Percentiles rank a stretch among this genome's conserved stretches.
Conservation (phyloP, 202 grass and related monocot species). For the Brachypodium distachyon region DNA sequence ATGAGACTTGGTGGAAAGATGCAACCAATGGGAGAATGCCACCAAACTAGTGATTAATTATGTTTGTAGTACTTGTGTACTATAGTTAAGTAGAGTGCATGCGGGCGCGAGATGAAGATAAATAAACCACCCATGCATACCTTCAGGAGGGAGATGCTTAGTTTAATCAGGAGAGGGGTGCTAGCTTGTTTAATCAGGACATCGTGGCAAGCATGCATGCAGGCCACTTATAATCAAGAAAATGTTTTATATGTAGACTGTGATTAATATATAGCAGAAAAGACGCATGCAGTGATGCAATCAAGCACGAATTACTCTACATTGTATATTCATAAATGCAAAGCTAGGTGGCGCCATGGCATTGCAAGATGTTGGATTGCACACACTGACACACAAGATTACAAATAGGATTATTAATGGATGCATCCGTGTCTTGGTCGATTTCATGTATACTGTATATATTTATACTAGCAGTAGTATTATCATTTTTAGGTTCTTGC, state of each 20-base stretch:
- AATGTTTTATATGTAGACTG: not conserved
- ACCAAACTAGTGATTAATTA: not conserved
- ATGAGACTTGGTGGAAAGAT: not conserved
- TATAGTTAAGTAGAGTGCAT: not conserved
- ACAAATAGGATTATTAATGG: not conserved
- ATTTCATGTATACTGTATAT: no score
- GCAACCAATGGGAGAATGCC: not conserved
- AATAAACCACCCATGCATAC: not conserved
- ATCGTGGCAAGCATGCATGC: not conserved
- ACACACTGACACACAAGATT: not conserved
- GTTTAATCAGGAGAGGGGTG: not conserved
- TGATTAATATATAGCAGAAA: not conserved
- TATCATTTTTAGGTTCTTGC: not conserved
- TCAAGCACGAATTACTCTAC: not conserved
- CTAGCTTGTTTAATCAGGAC: no score
- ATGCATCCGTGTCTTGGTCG: not conserved
- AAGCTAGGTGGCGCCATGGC: not conserved
- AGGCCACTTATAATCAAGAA: not conserved
- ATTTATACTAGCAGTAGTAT: not conserved
- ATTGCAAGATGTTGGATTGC: not conserved
- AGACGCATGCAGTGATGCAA: slow-evolving; percentile 37
- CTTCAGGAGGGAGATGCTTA: no score
- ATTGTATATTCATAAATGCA: not conserved
- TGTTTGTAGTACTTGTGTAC: not conserved
- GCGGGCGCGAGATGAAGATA: not conserved